Evolutionary conservation across 257 asterid genomes (phyloP).

Genomic region (Cynanchum wilfordii): DNA sequence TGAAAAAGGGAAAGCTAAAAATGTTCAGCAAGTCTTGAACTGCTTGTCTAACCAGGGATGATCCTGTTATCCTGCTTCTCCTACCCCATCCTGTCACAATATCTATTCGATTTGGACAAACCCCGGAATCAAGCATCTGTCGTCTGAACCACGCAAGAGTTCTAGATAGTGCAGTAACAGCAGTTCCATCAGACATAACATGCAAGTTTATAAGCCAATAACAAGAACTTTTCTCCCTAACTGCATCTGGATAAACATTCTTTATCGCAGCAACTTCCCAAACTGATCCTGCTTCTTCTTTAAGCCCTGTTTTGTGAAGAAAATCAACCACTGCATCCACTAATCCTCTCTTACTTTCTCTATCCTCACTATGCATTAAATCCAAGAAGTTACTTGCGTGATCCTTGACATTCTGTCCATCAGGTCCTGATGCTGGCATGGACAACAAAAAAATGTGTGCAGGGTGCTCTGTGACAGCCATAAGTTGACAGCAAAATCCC

Average conservation of each 20-base stretch:
- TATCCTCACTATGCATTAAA: conserved; percentile 87
- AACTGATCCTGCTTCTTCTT: conserved; percentile 91
- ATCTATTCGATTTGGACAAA: conserved; percentile 66
- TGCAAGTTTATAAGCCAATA: conserved; percentile 95
- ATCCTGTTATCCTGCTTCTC: conserved; percentile 81
- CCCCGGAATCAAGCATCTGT: conserved; percentile 63
- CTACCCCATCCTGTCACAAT: conserved; percentile 97
- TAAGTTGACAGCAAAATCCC: conserved; percentile 70
- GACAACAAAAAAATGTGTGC: conserved; percentile 73
- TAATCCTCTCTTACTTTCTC: conserved; percentile 94
- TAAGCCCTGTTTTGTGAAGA: conserved; percentile 80
- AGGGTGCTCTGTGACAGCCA: conserved; percentile 81
- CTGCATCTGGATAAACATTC: conserved; percentile 89
- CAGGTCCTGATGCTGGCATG: conserved; percentile 83
- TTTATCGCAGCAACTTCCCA: conserved; percentile 92
- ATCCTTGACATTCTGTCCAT: conserved; percentile 78
- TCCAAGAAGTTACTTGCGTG: conserved; percentile 81
- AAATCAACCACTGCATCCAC: conserved; percentile 87
- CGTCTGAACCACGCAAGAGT: conserved; percentile 85
- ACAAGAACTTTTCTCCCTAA: conserved; percentile 60
- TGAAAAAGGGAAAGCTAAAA: conserved; percentile 65
- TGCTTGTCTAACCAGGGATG: conserved; percentile 77
- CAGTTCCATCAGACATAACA: conserved; percentile 95
- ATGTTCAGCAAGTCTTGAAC: conserved; percentile 62
- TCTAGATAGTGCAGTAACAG: conserved; percentile 86